These are phyloP conservation scores for Thelonectria discophora DNA, from an alignment of 2,329 filamentous ascomycete species.

Conservation along the genomic window DNA sequence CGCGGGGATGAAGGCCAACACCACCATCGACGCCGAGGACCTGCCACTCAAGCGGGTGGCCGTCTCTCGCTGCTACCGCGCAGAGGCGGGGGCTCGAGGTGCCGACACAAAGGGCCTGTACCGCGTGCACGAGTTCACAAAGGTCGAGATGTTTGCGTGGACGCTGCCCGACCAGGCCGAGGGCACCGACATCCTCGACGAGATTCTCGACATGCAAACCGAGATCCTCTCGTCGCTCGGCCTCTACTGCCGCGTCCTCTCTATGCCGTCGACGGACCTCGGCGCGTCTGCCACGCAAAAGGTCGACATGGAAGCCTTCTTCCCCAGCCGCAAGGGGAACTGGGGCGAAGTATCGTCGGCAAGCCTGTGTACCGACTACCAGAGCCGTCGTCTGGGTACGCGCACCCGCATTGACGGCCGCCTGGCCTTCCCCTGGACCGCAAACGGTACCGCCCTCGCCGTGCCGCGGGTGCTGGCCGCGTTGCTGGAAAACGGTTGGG, in stretches of 20 bases:
- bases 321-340: constrained; percentile 76
- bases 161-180: constrained; percentile 64
- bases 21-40: constrained; percentile 68
- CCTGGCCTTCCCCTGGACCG: constrained; percentile 82
- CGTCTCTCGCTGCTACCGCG: constrained; percentile 91
- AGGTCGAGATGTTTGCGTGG: constrained; percentile 98
- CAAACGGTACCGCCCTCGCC: constrained; percentile 94
- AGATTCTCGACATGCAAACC: constrained; percentile 87
- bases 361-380: constrained; percentile 94
- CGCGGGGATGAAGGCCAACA: constrained; percentile 86
- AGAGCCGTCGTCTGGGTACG: constrained; percentile 83
- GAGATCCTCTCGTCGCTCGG: constrained; percentile 81
- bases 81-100: constrained; percentile 90
- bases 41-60: constrained; percentile 84
- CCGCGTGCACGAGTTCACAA: constrained; percentile 97
- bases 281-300: constrained; percentile 89
- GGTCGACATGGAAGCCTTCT: constrained; percentile 92
- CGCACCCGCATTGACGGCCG: constrained; percentile 67
- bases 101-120: constrained; percentile 94
- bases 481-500: constrained; percentile 90
- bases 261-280: constrained; percentile 90
- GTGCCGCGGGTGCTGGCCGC: constrained; percentile 90
- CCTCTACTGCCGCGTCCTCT: constrained; percentile 86
- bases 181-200: constrained; percentile 73
- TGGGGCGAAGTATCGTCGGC: constrained; percentile 96